Evolutionary conservation across 208 protist species (phyloP), one percentile per base, ranked within the genome.

Genomic region (Willaertia magna): DNA sequence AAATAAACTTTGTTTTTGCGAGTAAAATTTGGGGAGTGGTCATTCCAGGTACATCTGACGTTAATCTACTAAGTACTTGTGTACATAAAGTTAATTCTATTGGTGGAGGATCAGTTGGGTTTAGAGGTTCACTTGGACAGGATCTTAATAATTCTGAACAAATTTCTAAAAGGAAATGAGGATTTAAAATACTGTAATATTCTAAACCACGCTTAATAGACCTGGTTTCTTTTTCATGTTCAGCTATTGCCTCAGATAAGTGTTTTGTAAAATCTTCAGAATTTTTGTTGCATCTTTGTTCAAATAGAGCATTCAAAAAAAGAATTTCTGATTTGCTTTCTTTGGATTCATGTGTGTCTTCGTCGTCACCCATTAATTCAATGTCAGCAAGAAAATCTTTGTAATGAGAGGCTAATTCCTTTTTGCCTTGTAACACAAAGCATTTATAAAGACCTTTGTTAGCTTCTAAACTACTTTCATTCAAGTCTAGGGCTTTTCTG

Each of bases 121-220:
- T 93, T 46, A 93, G 90, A 12, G 95, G 94, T 89, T 97, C 95
- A 26, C 91, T 93, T 85, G 92, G 93, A 85, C 91, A 92, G 88
- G 95, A 93, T 86, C 94, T 90, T 81, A 96, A 90, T 86, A 95
- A 97, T 86, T 95, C 92, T 67, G 90, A 88, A 18, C 92, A 93
- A 39, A 97, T 90, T 83, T 92, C 89, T 9, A 97, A 84, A 89
- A 96, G 89, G 26, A 97, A 86, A 40, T 89, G 92, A 55, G 90
- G 89, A 84, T 96, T 95, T 49, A 96, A 92, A 51, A 87, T 87
- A 14, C 91, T 89, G 81, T 93, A 95, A 84, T 93, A 90, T 43
- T 92, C 89, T 79, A 94, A 91, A 18, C 87, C 89, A 3, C 82
- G 74, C 52, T 86, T 78, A 20, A 88, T 67, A 4, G 88, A 76